Conservation (phyloP, 2,329 filamentous ascomycete genomes). For the Chaetothyriales sp. region DNA sequence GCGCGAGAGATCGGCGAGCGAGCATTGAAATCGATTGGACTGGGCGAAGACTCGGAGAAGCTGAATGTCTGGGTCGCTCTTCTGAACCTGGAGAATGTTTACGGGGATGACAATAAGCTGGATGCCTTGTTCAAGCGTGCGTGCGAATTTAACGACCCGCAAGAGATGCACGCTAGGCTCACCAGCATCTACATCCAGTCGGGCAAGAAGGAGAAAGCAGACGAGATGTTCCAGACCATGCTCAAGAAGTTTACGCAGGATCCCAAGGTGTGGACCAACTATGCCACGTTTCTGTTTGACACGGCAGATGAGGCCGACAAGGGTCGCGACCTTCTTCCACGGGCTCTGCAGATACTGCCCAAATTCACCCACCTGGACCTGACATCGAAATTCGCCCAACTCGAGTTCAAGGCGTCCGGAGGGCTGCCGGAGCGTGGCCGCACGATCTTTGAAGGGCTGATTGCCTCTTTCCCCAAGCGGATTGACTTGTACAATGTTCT, state of each 20-base stretch:
- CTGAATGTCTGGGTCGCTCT: constrained; percentile 89
- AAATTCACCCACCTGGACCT: constrained; percentile 54
- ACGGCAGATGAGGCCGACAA: constrained; percentile 54
- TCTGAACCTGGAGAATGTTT: constrained; percentile 85
- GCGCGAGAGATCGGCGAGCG: constrained; percentile 81
- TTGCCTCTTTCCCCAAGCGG: constrained; percentile 74
- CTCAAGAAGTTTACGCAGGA: constrained; percentile 74
- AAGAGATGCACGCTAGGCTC: constrained; percentile 76
- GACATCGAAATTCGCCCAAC: constrained; percentile 72
- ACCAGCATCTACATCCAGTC: constrained; percentile 92
- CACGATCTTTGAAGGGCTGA: constrained; percentile 81
- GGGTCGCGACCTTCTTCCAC: constrained; percentile 60
- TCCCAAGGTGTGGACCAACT: constrained; percentile 79
- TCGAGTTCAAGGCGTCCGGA: constrained; percentile 74
- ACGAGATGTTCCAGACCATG: constrained; percentile 71
- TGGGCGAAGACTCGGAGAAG: constrained; percentile 82
- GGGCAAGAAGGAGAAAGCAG: constrained; percentile 70
- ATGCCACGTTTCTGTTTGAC: constrained; percentile 80
- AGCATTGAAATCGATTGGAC: constrained; percentile 78
- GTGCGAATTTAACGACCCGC: constrained; percentile 82
- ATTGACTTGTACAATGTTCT: constrained; percentile 88
- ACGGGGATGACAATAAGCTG: constrained; percentile 66
- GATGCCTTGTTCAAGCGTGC: constrained; percentile 82
- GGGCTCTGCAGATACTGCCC: constrained; percentile 72
- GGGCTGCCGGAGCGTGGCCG: constrained; percentile 82